Evolutionary conservation across 169 alveolate species (phyloP).

Genomic region (Cryptosporidium viatorum): DNA sequence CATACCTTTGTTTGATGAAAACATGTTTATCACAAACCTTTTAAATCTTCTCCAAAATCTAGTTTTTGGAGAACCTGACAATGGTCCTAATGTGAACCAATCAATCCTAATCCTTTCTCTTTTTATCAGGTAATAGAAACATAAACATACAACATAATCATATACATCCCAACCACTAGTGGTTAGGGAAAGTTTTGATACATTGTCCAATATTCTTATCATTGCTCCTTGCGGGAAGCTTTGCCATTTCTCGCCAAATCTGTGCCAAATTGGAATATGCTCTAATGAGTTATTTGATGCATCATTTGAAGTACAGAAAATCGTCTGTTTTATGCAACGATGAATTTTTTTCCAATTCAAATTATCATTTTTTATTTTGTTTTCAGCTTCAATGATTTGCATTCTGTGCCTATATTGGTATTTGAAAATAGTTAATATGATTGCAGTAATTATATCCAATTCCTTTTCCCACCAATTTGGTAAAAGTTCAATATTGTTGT

Average conservation of each 20-base stretch:
- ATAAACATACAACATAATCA: constrained; percentile 47
- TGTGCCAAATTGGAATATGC: constrained; percentile 69
- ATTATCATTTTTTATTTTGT: constrained; percentile 7
- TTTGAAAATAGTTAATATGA: constrained; percentile 48
- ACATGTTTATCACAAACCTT: neutral
- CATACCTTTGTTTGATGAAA: constrained; percentile 41
- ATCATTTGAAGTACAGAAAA: constrained; percentile 6
- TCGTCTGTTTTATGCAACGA: neutral
- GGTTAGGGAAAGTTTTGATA: constrained; percentile 41
- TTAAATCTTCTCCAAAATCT: constrained; percentile 68
- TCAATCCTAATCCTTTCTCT: constrained; percentile 57
- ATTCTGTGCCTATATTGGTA: constrained; percentile 49
- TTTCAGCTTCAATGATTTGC: constrained; percentile 32
- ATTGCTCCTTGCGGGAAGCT: constrained; percentile 75
- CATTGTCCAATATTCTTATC: constrained; percentile 50
- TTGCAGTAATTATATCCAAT: constrained; percentile 61
- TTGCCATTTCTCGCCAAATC: constrained; percentile 73
- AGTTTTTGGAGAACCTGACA: constrained; percentile 61
- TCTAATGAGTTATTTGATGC: constrained; percentile 9
- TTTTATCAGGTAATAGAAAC: constrained; percentile 42
- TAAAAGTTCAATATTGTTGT: constrained; percentile 45
- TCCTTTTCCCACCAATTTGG: constrained; percentile 76
- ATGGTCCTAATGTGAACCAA: constrained; percentile 71
- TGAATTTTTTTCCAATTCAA: constrained; percentile 22
- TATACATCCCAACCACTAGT: constrained; percentile 69